These are phyloP conservation scores for Fragilaria radians DNA, from an alignment of 108 stramenopile genomes.

Conservation along the genomic window DNA sequence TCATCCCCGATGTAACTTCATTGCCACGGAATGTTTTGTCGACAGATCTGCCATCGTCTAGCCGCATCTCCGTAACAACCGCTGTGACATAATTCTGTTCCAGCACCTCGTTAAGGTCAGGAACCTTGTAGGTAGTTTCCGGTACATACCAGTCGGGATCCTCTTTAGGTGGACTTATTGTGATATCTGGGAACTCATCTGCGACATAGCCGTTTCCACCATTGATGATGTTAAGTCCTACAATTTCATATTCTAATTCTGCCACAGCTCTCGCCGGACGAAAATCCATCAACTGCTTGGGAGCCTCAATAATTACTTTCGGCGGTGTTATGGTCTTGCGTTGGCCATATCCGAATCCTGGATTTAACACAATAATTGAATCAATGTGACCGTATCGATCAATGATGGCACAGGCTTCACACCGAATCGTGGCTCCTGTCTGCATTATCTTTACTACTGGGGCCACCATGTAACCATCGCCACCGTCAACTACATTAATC, in stretches of 20 bases:
- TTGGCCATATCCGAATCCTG: constrained; percentile 71
- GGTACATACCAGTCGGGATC: constrained; percentile 79
- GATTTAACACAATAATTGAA: constrained; percentile 59
- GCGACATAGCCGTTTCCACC: constrained; percentile 67
- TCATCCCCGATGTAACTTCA: constrained; percentile 13
- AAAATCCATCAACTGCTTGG: constrained; percentile 18
- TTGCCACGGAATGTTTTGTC: neutral
- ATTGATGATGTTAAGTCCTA: constrained; percentile 28
- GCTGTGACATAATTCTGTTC: constrained; percentile 4
- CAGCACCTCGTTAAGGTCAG: neutral
- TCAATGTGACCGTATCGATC: constrained; percentile 60
- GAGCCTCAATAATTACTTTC: constrained; percentile 51
- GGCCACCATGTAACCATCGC: constrained; percentile 48
- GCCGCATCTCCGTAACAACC: neutral
- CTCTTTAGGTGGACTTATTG: constrained; percentile 33
- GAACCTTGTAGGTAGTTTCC: neutral
- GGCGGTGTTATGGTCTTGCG: constrained; percentile 32
- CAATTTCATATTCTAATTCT: constrained; percentile 66
- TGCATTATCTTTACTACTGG: constrained; percentile 51
- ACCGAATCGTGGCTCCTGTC: constrained; percentile 31
- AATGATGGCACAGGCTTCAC: constrained; percentile 65
- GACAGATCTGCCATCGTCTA: neutral
- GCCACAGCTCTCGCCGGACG: constrained; percentile 54
- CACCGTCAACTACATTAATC: constrained; percentile 73
- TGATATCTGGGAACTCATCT: constrained; percentile 51